Evolutionary conservation across 768 basidiomycete genomes (phyloP).

Genomic region (Lactarius psammicola): DNA sequence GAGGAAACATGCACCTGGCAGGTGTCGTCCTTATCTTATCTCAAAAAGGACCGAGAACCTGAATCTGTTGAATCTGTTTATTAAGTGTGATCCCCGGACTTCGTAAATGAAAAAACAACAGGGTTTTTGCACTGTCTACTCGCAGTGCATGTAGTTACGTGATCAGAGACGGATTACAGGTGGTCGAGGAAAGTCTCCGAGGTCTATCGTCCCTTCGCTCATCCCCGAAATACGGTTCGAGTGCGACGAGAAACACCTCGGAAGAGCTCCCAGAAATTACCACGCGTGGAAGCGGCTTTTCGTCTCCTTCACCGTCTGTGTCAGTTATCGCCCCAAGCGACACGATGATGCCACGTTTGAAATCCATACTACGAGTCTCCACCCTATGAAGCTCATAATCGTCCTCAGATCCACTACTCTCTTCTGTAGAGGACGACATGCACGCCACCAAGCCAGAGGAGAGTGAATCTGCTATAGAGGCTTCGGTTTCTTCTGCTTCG

Average conservation of each 20-base stretch:
- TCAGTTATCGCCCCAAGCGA: conserved; percentile 13
- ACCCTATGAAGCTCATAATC: conserved; percentile 13
- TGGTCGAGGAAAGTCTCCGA: conserved; percentile 22
- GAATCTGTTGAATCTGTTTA: not conserved
- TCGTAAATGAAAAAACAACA: not conserved
- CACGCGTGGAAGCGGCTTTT: conserved; percentile 21
- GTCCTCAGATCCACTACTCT: conserved; percentile 20
- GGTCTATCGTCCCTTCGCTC: conserved; percentile 22
- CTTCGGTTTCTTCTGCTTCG: conserved; percentile 2
- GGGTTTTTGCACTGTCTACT: not conserved
- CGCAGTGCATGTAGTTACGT: not conserved
- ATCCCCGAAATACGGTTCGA: conserved; percentile 11
- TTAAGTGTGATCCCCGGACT: not conserved
- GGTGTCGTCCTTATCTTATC: too few species aligned
- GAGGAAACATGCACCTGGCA: too few species aligned
- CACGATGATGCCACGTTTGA: conserved; percentile 14
- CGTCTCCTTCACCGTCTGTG: conserved; percentile 4
- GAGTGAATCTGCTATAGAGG: conserved; percentile 5
- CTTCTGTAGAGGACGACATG: conserved; percentile 5
- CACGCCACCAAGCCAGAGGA: conserved; percentile 13
- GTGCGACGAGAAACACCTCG: conserved; percentile 3
- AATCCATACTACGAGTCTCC: conserved; percentile 14
- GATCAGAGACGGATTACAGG: conserved; percentile 19
- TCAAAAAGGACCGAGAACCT: too few species aligned
- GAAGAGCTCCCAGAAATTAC: conserved; percentile 21